Evolutionary conservation across 1,284 basidiomycete genomes (phyloP).

Genomic region (Sanghuangporus baumii): DNA sequence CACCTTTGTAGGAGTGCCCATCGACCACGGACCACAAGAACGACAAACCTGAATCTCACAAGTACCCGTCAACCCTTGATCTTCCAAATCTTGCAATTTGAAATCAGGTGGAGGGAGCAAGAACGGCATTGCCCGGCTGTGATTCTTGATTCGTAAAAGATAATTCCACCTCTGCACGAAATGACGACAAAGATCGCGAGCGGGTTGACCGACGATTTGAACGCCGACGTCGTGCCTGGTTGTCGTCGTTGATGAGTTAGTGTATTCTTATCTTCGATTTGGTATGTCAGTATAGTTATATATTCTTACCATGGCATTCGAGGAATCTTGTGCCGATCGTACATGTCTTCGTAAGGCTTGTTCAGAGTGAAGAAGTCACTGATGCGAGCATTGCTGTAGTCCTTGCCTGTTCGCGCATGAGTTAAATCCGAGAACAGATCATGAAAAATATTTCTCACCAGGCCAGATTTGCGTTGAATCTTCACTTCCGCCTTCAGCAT

Average conservation of each 20-base stretch:
- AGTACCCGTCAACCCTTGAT: slow-evolving; percentile 87
- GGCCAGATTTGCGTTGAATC: slow-evolving; percentile 77
- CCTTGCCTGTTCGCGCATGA: slow-evolving; percentile 55
- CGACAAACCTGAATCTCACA: slow-evolving; percentile 98
- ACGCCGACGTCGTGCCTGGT: slow-evolving; percentile 91
- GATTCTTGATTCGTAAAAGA: slow-evolving; percentile 92
- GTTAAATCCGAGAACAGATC: neutral
- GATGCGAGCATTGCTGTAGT: slow-evolving; percentile 90
- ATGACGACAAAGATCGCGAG: slow-evolving; percentile 91
- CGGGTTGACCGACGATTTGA: slow-evolving; percentile 95
- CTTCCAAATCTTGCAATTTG: slow-evolving; percentile 72
- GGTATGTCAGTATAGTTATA: neutral
- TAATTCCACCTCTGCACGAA: slow-evolving; percentile 96
- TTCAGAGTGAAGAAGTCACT: slow-evolving; percentile 84
- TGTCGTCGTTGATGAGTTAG: too few relatives aligned
- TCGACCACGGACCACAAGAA: slow-evolving; percentile 93
- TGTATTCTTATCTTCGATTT: too few relatives aligned
- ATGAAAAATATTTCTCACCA: slow-evolving; percentile 38
- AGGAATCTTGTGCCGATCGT: slow-evolving; percentile 83
- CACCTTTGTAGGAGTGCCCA: slow-evolving; percentile 81
- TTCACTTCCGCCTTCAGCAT: slow-evolving; percentile 41
- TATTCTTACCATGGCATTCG: slow-evolving; percentile 89
- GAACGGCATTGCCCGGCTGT: slow-evolving; percentile 90
- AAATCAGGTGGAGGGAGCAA: slow-evolving; percentile 93
- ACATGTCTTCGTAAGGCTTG: slow-evolving; percentile 93